Evolutionary conservation across 768 basidiomycete genomes (phyloP), one percentile per base, ranked within the genome.

Genomic region (Roridomyces roridus): DNA sequence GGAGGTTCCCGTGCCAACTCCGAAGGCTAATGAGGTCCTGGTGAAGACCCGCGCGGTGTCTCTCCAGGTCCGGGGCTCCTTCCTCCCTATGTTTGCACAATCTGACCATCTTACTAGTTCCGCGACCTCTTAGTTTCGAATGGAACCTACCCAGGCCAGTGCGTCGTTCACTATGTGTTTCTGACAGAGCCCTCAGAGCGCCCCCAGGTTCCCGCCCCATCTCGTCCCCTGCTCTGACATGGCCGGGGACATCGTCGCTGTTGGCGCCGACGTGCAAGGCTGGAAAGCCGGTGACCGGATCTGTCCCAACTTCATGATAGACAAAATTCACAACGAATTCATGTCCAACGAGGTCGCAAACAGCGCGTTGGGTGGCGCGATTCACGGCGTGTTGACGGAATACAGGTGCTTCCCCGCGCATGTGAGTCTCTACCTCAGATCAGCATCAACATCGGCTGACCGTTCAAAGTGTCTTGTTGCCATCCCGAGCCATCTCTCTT

Each of bases 281-380:
- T 86, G 83, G 84, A 79, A 77, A 62, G 64, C 69, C 5, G 83
- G 85, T n/a, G 84, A 85, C 55, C 80, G 82, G 21, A 82, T 87
- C 51, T 80, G 72, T 57, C 75, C 84, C 9, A 86, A 84, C 66
- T 83, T 86, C 55, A 65, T 74, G 5, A 46, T 72, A 14, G 82
- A 80, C 49, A 81, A 83, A 59, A 54, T 85, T 17, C 66, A 81
- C 53, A 81, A 81, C 3, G 80, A 84, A 6, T n/a, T n/a, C n/a
- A 26, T 31, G 21, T 34, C 52, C 18, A 14, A 3, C 10, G 39
- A 68, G 3, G 77, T 71, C 41, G 66, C 70, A 17, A 39, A 57
- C 11, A 68, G 79, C 0, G 51, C 41, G 9, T 21, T 85, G 37
- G 85, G 85, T 5, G 84, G 77, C 1, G 69, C 72, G 14, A 67